These are phyloP conservation scores for Pythium biforme DNA, from an alignment of 352 stramenopile genomes.

Conservation along the genomic window DNA sequence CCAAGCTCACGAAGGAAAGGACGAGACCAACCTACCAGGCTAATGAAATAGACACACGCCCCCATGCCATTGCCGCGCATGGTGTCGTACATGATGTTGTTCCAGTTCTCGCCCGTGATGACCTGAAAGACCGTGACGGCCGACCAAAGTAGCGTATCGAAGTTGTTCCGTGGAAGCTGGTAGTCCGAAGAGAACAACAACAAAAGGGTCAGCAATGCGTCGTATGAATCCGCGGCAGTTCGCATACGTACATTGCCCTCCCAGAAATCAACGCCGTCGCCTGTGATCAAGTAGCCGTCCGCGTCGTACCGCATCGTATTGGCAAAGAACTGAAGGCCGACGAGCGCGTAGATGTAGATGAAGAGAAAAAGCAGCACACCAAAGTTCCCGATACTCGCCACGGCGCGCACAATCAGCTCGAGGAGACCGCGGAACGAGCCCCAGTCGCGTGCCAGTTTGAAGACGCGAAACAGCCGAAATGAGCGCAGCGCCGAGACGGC, in stretches of 20 bases:
- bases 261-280: constrained; percentile 56
- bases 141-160: constrained; percentile 83
- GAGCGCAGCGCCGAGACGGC: constrained; percentile 83
- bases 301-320: constrained; percentile 93
- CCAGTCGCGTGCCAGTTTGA: constrained; percentile 95
- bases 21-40: constrained; percentile 39
- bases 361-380: constrained; percentile 93
- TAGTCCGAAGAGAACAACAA: too few relatives aligned
- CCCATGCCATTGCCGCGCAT: constrained; percentile 75
- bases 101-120: constrained; percentile 95
- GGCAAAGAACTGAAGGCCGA: constrained; percentile 93
- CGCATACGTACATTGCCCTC: constrained; percentile 38
- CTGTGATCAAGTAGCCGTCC: constrained; percentile 58
- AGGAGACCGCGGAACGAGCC: constrained; percentile 90
- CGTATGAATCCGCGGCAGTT: too few relatives aligned
- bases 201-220: not conserved
- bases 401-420: constrained; percentile 83
- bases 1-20: not conserved
- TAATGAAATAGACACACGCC: constrained; percentile 86
- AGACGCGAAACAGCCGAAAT: constrained; percentile 91
- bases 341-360: constrained; percentile 93
- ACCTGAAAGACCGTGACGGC: constrained; percentile 91
- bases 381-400: constrained; percentile 95
- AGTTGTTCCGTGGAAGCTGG: constrained; percentile 83
- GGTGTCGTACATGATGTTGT: constrained; percentile 92